phyloP scores from a whole-genome alignment of 2,329 filamentous ascomycete genomes.

The Pyricularia sp. region DNA sequence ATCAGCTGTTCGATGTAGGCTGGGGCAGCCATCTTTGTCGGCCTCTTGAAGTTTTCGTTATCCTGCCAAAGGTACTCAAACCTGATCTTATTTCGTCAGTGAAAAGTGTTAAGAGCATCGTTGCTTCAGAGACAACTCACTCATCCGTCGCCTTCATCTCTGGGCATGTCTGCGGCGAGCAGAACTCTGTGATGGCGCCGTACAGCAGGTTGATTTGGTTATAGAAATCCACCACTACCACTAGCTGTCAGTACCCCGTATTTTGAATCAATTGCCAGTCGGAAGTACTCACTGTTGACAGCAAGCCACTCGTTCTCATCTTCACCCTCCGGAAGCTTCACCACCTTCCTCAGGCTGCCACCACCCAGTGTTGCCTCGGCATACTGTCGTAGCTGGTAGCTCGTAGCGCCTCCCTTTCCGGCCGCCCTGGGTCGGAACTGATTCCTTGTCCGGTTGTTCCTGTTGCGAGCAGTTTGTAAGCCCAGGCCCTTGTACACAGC shows the following conservation, averaged over 20 bases:
- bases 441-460: conserved; percentile 79
- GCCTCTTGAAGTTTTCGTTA: conserved; percentile 83
- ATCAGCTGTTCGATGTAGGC: conserved; percentile 98
- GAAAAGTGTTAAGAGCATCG: neutral
- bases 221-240: conserved; percentile 94
- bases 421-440: conserved; percentile 83
- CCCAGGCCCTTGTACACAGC: conserved; percentile 25
- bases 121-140: conserved; percentile 35
- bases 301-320: conserved; percentile 97
- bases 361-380: conserved; percentile 94
- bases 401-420: conserved; percentile 75
- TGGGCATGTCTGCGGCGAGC: conserved; percentile 90
- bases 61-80: conserved; percentile 99
- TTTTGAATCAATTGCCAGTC: neutral
- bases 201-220: conserved; percentile 99
- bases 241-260: conserved; percentile 15
- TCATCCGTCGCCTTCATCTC: conserved; percentile 99
- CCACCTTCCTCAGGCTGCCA: conserved; percentile 89
- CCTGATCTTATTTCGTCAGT: conserved; percentile 29
- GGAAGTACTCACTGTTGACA: conserved; percentile 67
- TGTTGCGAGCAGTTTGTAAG: conserved; percentile 28
- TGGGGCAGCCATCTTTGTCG: conserved; percentile 95
- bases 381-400: conserved; percentile 93
- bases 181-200: conserved; percentile 98
- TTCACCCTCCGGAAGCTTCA: conserved; percentile 93